Evolutionary conservation across 345 rosid genomes (phyloP).

Genomic region (Dipteronia dyeriana): DNA sequence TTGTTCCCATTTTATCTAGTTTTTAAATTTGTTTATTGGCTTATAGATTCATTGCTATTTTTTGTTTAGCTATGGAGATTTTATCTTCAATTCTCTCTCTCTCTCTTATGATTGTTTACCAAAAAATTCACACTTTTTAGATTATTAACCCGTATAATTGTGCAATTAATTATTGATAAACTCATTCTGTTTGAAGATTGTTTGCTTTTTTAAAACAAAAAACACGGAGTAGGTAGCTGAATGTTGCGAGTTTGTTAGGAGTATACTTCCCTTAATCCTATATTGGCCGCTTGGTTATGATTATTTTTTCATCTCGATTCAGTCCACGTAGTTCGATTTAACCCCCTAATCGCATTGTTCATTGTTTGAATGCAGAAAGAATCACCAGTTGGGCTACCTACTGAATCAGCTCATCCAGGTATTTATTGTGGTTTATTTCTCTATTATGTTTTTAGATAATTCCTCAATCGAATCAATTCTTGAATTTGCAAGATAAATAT

Average conservation of each 20-base stretch:
- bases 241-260: background rate
- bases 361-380: constrained; percentile 46
- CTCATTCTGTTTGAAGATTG: background rate
- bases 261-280: background rate
- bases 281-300: background rate
- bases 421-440: background rate
- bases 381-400: constrained; percentile 47
- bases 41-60: background rate
- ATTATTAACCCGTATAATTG: too few species aligned
- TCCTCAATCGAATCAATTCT: background rate
- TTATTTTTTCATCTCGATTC: background rate
- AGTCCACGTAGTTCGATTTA: background rate
- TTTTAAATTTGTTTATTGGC: background rate
- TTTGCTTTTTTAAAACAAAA: background rate
- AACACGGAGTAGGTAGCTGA: background rate
- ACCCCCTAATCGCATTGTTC: background rate
- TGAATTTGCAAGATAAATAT: background rate
- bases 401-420: constrained; percentile 73
- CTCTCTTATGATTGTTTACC: too few species aligned
- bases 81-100: background rate
- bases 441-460: background rate
- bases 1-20: background rate
- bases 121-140: too few species aligned
- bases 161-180: background rate
- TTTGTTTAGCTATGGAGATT: background rate